phyloP scores from a whole-genome alignment of 1,284 basidiomycete genomes.

The Cryptococcus maquisensis region DNA sequence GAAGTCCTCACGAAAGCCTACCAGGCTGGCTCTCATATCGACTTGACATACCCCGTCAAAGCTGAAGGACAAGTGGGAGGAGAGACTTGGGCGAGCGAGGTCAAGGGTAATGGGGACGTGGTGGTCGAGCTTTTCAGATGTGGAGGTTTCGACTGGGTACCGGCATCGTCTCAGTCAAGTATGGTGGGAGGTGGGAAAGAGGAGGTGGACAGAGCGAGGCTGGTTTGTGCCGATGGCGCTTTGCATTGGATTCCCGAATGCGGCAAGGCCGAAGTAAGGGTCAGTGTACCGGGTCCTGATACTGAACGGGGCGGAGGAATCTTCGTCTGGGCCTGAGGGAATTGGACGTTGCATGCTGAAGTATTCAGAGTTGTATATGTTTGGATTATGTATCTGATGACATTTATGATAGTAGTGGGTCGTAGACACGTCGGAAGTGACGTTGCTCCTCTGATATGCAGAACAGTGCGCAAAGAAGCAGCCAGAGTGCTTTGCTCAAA shows the following conservation, averaged over 20 bases:
- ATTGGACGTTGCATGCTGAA: too few species aligned
- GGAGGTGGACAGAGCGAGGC: constrained; percentile 1
- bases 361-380: too few species aligned
- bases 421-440: too few species aligned
- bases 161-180: constrained; percentile 32
- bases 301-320: background rate
- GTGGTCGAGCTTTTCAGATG: constrained; percentile 80
- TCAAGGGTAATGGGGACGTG: constrained; percentile 52
- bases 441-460: too few species aligned
- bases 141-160: constrained; percentile 77
- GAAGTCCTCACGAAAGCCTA: constrained; percentile 65
- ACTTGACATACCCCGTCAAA: constrained; percentile 55
- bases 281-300: background rate
- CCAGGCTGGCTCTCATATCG: constrained; percentile 64
- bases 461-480: too few species aligned
- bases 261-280: constrained; percentile 5
- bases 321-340: constrained; percentile 1
- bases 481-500: too few species aligned
- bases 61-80: constrained; percentile 22
- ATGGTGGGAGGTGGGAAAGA: background rate
- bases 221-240: constrained; percentile 19
- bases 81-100: constrained; percentile 13
- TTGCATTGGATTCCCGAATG: constrained; percentile 11
- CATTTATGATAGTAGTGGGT: too few species aligned
- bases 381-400: too few species aligned